Evolutionary conservation across 345 rosid genomes (phyloP).

Genomic region (Excoecaria cochinchinensis): DNA sequence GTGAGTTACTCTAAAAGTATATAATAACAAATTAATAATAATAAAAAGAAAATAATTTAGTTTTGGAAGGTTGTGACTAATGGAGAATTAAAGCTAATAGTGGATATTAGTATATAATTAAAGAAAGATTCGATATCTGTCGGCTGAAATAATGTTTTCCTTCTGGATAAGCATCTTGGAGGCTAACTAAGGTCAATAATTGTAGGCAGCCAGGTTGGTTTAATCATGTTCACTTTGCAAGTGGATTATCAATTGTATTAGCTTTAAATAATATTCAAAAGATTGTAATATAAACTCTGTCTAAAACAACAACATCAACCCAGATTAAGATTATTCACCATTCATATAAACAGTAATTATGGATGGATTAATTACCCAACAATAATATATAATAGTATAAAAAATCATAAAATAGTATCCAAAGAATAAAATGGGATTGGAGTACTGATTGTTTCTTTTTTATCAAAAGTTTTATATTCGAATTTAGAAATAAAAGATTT

Average conservation of each 20-base stretch:
- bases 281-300: not conserved
- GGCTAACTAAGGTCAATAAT: constrained; percentile 22
- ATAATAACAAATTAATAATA: too few species aligned
- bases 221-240: not conserved
- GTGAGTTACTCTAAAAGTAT: too few species aligned
- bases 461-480: too few species aligned
- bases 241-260: not conserved
- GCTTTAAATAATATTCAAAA: not conserved
- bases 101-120: not conserved
- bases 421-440: too few species aligned
- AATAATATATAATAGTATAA: too few species aligned
- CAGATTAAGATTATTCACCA: too few species aligned
- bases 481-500: too few species aligned
- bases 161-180: constrained; percentile 27
- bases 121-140: constrained; percentile 23
- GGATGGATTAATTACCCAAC: too few species aligned
- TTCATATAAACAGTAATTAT: too few species aligned
- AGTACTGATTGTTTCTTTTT: too few species aligned
- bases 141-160: constrained; percentile 13
- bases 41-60: not conserved
- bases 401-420: too few species aligned
- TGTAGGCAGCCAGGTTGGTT: constrained; percentile 21
- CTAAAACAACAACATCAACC: too few species aligned
- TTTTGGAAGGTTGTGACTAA: not conserved
- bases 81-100: constrained; percentile 5